Evolutionary conservation across 2,329 filamentous ascomycete genomes (phyloP), one percentile per base, ranked within the genome.

Genomic region (Lecanicillium sp.): DNA sequence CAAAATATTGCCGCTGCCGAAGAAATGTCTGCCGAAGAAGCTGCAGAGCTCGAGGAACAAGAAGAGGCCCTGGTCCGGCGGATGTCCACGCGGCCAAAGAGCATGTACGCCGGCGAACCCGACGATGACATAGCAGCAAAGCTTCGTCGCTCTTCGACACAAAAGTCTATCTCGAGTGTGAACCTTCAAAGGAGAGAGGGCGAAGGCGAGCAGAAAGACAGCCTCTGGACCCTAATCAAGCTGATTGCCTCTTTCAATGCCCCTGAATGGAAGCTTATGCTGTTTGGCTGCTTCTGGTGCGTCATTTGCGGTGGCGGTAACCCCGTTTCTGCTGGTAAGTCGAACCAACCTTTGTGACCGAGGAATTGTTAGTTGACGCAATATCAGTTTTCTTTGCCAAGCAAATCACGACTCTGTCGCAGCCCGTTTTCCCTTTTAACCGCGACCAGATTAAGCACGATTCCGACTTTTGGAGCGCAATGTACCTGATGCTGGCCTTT

Each of bases 341-440:
- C n/a, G n/a, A n/a, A n/a, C n/a, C n/a, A n/a, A n/a, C n/a, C n/a
- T n/a, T n/a, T n/a, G n/a, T n/a, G n/a, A n/a, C n/a, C n/a, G n/a
- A n/a, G n/a, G n/a, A n/a, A n/a, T n/a, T n/a, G n/a, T n/a, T n/a
- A n/a, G n/a, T n/a, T n/a, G n/a, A n/a, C n/a, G n/a, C n/a, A n/a
- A n/a, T n/a, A n/a, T n/a, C n/a, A n/a, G 77, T 95, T 47, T 83
- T 96, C 62, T 94, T 95, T 52, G 83, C 88, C 51, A 95, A 95
- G 60, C 75, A 87, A 42, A 89, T 96, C 58, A 75, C 77, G 43
- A 76, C 79, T 8, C 70, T 92, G 11, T 76, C 80, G 7, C 63
- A 59, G 2, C 58, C 62, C 9, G 48, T 80, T 15, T 75, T 68
- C 18, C 59, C 63, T 13, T 58, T 48, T 27, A 68, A 70, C 57